A percentile compares a stretch with the other conserved stretches of the same genome.
These are phyloP conservation scores for Fusarium buharicum DNA, from an alignment of 2,329 filamentous ascomycete genomes.

Conservation along the genomic window DNA sequence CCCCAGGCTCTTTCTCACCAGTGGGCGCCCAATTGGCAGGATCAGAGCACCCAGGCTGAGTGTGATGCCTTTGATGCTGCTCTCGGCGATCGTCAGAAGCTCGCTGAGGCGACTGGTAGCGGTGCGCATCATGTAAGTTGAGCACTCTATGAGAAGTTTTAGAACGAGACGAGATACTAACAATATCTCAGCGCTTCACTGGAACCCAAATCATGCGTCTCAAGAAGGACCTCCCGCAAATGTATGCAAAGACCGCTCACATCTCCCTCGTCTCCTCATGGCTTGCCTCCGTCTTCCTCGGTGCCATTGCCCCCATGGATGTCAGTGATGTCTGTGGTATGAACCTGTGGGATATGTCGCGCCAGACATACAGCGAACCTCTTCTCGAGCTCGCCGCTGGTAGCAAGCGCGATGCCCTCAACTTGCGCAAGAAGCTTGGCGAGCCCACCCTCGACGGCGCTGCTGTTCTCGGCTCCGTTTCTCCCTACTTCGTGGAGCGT, in stretches of 20 bases:
- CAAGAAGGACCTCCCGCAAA: conserved; percentile 79
- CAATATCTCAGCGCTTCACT: conserved; percentile 78
- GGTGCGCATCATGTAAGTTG: conserved; percentile 87
- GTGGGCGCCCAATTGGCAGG: conserved; percentile 97
- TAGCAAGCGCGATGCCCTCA: conserved; percentile 65
- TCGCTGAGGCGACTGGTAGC: conserved; percentile 87
- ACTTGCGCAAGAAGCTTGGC: conserved; percentile 82
- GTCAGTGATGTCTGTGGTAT: conserved; percentile 95
- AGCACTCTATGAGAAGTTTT: not conserved
- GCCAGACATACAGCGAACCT: conserved; percentile 76
- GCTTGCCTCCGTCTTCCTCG: conserved; percentile 89
- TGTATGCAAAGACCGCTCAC: conserved; percentile 81
- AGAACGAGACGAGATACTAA: conserved; percentile 23
- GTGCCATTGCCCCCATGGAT: conserved; percentile 86
- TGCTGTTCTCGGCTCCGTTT: conserved; percentile 78
- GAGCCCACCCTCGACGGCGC: conserved; percentile 83
- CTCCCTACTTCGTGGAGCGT: conserved; percentile 78
- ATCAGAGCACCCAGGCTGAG: conserved; percentile 91
- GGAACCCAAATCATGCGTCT: conserved; percentile 96
- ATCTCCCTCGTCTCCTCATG: conserved; percentile 97
- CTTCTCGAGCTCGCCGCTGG: conserved; percentile 82
- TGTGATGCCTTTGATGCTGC: conserved; percentile 86
- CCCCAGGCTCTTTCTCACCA: conserved; percentile 79
- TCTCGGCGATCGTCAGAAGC: conserved; percentile 71
- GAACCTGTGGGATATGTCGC: conserved; percentile 92